phyloP scores from a whole-genome alignment of 345 rosid genomes.

The Alliaria petiolata region DNA sequence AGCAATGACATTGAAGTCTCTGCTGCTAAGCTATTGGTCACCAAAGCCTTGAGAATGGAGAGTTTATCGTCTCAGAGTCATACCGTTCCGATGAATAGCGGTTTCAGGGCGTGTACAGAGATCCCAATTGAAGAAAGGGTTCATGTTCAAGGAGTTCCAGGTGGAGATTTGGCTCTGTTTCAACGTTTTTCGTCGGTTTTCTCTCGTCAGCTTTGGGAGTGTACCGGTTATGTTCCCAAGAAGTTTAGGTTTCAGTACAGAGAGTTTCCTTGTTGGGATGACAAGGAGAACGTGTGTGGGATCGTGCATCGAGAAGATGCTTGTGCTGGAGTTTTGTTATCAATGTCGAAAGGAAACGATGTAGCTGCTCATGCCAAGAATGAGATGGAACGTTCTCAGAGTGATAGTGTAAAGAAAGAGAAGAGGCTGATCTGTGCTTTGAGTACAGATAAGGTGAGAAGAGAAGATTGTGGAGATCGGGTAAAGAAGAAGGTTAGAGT shows the following conservation, averaged over 20 bases:
- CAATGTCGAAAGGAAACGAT: too few species aligned
- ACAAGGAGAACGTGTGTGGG: constrained; percentile 38
- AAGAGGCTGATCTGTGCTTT: constrained; percentile 46
- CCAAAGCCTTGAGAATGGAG: constrained; percentile 52
- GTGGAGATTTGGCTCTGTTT: constrained; percentile 74
- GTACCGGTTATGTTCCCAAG: constrained; percentile 83
- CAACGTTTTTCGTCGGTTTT: constrained; percentile 58
- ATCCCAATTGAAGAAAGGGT: constrained; percentile 84
- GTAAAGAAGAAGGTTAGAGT: constrained; percentile 50
- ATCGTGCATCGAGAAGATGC: constrained; percentile 27
- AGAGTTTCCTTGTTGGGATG: constrained; percentile 76
- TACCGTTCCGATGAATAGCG: too few species aligned
- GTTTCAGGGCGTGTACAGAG: too few species aligned
- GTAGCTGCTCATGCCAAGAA: neutral
- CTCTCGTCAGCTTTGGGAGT: constrained; percentile 76
- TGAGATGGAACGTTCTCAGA: constrained; percentile 21
- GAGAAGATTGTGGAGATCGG: constrained; percentile 41
- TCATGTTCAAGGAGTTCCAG: constrained; percentile 87
- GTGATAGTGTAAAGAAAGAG: constrained; percentile 33
- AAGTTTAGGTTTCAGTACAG: constrained; percentile 63
- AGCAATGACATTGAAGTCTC: constrained; percentile 51
- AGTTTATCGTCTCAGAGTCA: constrained; percentile 44
- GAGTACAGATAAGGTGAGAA: constrained; percentile 42
- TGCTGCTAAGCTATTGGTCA: constrained; percentile 49
- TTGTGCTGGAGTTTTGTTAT: constrained; percentile 65